phyloP scores from a whole-genome alignment of 306 rosid genomes.

The Alnus glutinosa region DNA sequence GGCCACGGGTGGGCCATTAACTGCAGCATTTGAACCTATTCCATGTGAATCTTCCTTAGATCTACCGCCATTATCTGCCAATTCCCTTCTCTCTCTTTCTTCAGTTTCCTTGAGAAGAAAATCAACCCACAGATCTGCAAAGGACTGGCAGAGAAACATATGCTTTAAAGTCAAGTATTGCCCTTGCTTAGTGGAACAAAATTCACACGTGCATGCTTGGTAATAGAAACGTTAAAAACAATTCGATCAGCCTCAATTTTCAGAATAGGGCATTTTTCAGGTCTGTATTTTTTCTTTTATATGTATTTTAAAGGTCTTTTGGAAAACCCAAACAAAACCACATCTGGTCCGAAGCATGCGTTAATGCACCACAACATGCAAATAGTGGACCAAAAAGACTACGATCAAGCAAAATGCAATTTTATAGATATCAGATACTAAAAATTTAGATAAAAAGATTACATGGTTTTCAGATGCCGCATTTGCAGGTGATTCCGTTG shows the following conservation, averaged over 20 bases:
- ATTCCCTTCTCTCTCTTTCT: conserved; percentile 77
- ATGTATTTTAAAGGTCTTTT: background rate
- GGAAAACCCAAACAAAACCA: background rate
- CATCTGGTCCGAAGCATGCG: background rate
- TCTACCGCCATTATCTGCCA: conserved; percentile 40
- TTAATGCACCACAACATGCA: background rate
- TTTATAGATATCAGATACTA: background rate
- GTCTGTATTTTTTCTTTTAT: background rate
- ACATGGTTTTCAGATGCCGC: conserved; percentile 79
- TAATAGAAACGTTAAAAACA: background rate
- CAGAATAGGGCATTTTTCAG: background rate
- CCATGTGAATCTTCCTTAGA: conserved; percentile 44
- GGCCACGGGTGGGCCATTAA: conserved; percentile 25
- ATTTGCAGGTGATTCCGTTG: conserved; percentile 51
- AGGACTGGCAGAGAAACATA: conserved; percentile 61
- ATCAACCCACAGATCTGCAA: conserved; percentile 99
- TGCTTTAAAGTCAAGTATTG: background rate
- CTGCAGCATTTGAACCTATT: conserved; percentile 25
- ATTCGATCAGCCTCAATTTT: background rate
- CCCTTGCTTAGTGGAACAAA: background rate
- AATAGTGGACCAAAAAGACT: background rate
- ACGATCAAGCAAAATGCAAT: background rate
- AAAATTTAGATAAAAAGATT: conserved; percentile 8
- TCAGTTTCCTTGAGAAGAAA: conserved; percentile 92
- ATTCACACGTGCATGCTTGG: background rate